phyloP scores from a whole-genome alignment of 176 grass and related monocot genomes.

The bread wheat (Triticum aestivum) region IWGSC_CS_RefSeq_v2.1 NC_057800.1:633058457-633058956 shows the following conservation, averaged over 20 bases:
- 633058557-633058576: neutral
- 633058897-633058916: neutral
- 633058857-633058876: neutral
- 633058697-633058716: neutral
- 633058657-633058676: neutral
- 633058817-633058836: neutral
- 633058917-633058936: neutral
- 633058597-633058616: neutral
- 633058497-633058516: neutral
- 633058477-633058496: neutral
- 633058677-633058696: neutral
- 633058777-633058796: neutral
- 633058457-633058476: neutral
- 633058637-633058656: neutral
- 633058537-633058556: neutral
- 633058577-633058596: no score
- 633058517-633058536: neutral
- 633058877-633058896: neutral
- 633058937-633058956: neutral
- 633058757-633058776: neutral
- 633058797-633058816: constrained; percentile 5
- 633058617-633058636: neutral
- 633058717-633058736: neutral
- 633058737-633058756: neutral
- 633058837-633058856: neutral